Conservation (phyloP, 495 filamentous ascomycete species). For the Aspergillus avenaceus region DNA sequence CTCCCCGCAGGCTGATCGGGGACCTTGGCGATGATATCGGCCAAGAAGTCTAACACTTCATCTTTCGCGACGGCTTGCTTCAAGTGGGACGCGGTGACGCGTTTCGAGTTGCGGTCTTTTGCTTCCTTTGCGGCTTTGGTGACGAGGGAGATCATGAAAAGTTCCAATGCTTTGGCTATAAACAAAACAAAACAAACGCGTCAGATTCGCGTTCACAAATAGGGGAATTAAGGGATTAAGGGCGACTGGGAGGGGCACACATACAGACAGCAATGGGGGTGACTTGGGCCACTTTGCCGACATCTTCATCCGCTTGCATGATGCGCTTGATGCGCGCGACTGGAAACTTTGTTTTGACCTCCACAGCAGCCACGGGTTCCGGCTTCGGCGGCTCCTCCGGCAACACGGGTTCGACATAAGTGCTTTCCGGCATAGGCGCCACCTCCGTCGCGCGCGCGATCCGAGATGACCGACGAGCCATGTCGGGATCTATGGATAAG, state of each 20-base stretch:
- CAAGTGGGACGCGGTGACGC: slow-evolving; percentile 83
- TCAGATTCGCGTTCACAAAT: slow-evolving; percentile 9
- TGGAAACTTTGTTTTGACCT: slow-evolving; percentile 93
- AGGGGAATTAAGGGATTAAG: not conserved
- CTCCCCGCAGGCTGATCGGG: slow-evolving; percentile 62
- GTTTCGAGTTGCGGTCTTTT: slow-evolving; percentile 74
- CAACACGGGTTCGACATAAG: slow-evolving; percentile 40
- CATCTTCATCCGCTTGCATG: slow-evolving; percentile 99
- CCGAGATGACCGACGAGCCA: slow-evolving; percentile 45
- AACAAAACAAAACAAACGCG: slow-evolving; percentile 7
- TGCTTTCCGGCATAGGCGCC: slow-evolving; percentile 21
- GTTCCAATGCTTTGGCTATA: slow-evolving; percentile 79
- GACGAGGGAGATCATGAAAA: slow-evolving; percentile 95
- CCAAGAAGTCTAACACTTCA: slow-evolving; percentile 87
- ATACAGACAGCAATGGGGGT: slow-evolving; percentile 88
- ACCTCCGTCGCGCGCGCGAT: slow-evolving; percentile 31
- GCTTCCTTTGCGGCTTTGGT: slow-evolving; percentile 82
- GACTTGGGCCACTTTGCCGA: slow-evolving; percentile 97
- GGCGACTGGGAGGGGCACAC: slow-evolving; percentile 26
- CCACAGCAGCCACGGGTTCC: slow-evolving; percentile 43
- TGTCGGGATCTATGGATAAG: slow-evolving; percentile 28
- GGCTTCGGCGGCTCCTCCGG: slow-evolving; percentile 19
- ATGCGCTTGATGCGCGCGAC: slow-evolving; percentile 98
- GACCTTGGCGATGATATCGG: slow-evolving; percentile 85
- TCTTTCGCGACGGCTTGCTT: slow-evolving; percentile 83